Conservation (phyloP, 306 rosid genomes). For the Quercus suber region DNA sequence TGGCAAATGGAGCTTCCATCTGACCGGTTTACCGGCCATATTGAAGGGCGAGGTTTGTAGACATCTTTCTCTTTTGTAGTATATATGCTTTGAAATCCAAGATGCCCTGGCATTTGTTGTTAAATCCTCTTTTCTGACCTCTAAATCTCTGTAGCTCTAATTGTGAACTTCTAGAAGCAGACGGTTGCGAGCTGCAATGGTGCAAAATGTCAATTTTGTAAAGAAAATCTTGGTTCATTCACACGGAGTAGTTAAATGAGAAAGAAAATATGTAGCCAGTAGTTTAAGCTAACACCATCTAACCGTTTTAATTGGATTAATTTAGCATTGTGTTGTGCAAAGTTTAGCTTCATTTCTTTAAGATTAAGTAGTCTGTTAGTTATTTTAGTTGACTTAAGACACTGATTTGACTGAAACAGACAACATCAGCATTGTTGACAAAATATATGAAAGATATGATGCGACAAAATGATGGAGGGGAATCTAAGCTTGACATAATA, state of each 20-base stretch:
- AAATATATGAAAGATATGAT: not conserved
- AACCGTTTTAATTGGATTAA: not conserved
- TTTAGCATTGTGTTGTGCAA: not conserved
- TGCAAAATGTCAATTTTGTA: slow-evolving; percentile 45
- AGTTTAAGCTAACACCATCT: slow-evolving; percentile 11
- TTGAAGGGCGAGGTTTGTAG: slow-evolving; percentile 74
- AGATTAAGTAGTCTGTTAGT: not conserved
- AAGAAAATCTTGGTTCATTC: slow-evolving; percentile 40
- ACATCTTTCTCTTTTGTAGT: slow-evolving; percentile 47
- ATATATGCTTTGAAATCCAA: slow-evolving; percentile 44
- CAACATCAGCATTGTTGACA: not conserved
- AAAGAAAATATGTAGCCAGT: not conserved
- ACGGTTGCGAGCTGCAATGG: slow-evolving; percentile 44
- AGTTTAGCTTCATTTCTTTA: not conserved
- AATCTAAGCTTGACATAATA: not conserved
- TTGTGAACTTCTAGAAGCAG: slow-evolving; percentile 41
- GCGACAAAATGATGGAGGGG: not conserved
- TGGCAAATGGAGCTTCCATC: slow-evolving; percentile 69
- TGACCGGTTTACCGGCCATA: slow-evolving; percentile 52
- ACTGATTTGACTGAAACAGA: not conserved
- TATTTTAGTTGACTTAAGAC: not conserved
- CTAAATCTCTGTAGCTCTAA: slow-evolving; percentile 48
- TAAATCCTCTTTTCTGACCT: slow-evolving; percentile 49
- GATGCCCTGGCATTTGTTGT: slow-evolving; percentile 41
- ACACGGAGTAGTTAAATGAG: slow-evolving; percentile 4